Evolutionary conservation across 129 eudicot species (phyloP).

Genomic region (Lonicera japonica): DNA sequence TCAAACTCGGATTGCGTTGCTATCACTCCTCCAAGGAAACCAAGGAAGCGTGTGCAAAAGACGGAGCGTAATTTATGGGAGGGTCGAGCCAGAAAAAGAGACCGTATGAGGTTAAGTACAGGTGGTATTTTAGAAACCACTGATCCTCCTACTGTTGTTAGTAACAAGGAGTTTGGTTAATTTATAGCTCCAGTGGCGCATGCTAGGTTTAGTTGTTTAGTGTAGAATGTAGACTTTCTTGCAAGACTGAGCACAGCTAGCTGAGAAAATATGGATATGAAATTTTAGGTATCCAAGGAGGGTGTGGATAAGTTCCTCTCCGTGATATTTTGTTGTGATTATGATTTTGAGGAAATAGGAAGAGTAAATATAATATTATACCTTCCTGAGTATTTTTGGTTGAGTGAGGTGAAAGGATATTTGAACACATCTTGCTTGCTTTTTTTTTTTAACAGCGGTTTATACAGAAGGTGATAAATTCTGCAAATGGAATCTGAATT

Average conservation of each 20-base stretch:
- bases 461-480: too few relatives aligned
- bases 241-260: too few relatives aligned
- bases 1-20: constrained; percentile 5
- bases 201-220: too few relatives aligned
- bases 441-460: too few relatives aligned
- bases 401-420: neutral
- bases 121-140: constrained; percentile 1
- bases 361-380: neutral
- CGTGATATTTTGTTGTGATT: too few relatives aligned
- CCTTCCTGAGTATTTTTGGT: neutral
- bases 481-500: too few relatives aligned
- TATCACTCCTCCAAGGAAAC: constrained; percentile 31
- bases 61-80: constrained; percentile 16
- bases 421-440: too few relatives aligned
- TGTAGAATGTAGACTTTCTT: too few relatives aligned
- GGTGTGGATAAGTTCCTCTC: too few relatives aligned
- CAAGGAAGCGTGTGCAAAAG: constrained; percentile 42
- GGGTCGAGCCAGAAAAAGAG: constrained; percentile 11
- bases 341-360: neutral
- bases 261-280: too few relatives aligned
- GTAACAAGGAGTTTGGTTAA: neutral
- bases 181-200: too few relatives aligned
- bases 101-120: neutral
- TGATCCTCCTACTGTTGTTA: constrained; percentile 15
- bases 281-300: too few relatives aligned